Conservation (phyloP, 2,329 filamentous ascomycete species). For the Orbilia quercus region DNA sequence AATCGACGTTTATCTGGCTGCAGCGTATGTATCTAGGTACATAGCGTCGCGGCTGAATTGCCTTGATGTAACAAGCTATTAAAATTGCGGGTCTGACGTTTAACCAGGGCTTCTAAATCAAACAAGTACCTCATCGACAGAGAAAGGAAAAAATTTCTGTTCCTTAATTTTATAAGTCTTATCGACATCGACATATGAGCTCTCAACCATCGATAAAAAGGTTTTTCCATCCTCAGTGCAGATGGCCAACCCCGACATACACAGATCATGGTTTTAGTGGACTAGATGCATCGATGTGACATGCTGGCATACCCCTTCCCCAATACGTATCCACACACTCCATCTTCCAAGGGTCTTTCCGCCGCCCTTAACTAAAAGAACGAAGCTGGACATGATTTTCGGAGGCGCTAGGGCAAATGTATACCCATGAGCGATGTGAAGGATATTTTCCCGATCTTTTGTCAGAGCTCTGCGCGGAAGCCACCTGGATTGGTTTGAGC, state of each 20-base stretch:
- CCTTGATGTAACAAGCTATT: conserved; percentile 38
- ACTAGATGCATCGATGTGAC: conserved; percentile 31
- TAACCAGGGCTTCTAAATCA: conserved; percentile 19
- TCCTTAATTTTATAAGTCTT: conserved; percentile 40
- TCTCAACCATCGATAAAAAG: not conserved
- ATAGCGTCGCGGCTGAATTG: conserved; percentile 51
- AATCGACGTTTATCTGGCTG: conserved; percentile 25
- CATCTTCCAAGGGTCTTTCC: conserved; percentile 35
- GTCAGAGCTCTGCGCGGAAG: conserved; percentile 20
- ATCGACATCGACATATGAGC: conserved; percentile 9
- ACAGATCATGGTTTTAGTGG: not conserved
- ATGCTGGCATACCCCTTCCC: conserved; percentile 40
- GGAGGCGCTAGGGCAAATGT: conserved; percentile 19
- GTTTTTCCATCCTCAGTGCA: conserved; percentile 21
- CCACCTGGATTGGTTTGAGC: not conserved
- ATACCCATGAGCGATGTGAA: conserved; percentile 30
- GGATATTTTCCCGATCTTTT: conserved; percentile 19
- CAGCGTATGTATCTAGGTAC: conserved; percentile 5
- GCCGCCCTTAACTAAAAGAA: conserved; percentile 13
- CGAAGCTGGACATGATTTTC: conserved; percentile 5
- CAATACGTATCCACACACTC: conserved; percentile 32
- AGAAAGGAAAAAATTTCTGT: conserved; percentile 14
- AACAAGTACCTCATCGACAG: conserved; percentile 8
- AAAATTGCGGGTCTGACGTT: conserved; percentile 42
- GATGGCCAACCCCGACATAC: conserved; percentile 14